Conservation (phyloP, 2,329 filamentous ascomycete genomes). For the Ampelomyces quisqualis region DNA sequence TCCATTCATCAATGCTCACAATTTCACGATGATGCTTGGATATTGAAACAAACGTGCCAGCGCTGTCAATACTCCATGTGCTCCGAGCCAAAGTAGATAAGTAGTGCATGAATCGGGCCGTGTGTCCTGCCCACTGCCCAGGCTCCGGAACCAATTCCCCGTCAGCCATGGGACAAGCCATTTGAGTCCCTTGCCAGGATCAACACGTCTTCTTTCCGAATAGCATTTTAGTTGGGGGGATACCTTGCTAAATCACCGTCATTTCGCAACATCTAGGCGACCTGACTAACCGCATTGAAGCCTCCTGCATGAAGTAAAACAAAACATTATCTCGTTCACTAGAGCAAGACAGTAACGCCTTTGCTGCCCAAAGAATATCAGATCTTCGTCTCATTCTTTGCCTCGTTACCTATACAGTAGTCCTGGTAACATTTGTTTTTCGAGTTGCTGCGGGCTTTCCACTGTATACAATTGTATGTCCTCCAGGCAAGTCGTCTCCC, state of each 20-base stretch:
- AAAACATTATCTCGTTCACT: not conserved
- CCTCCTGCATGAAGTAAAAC: conserved; percentile 1
- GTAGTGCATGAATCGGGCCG: not conserved
- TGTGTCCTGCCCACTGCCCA: not conserved
- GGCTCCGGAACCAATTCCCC: not conserved
- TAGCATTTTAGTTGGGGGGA: not conserved
- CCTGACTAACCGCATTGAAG: not conserved
- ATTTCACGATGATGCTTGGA: too few species aligned
- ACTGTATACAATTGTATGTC: not conserved
- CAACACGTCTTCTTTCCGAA: conserved; percentile 2
- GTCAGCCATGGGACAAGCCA: conserved; percentile 1
- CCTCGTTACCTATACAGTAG: conserved; percentile 8
- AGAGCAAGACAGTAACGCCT: not conserved
- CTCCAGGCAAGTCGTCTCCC: not conserved
- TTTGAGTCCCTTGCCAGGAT: not conserved
- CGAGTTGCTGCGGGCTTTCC: not conserved
- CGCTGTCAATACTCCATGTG: too few species aligned
- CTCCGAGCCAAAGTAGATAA: not conserved
- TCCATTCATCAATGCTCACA: too few species aligned
- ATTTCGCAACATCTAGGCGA: not conserved
- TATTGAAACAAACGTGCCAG: not conserved
- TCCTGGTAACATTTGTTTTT: too few species aligned
- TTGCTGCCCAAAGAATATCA: not conserved
- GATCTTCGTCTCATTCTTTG: not conserved
- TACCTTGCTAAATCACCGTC: not conserved